Evolutionary conservation across 1,139 yeast species (phyloP), one percentile per base, ranked within the genome.

Genomic region (Candida tetrigidarum): DNA sequence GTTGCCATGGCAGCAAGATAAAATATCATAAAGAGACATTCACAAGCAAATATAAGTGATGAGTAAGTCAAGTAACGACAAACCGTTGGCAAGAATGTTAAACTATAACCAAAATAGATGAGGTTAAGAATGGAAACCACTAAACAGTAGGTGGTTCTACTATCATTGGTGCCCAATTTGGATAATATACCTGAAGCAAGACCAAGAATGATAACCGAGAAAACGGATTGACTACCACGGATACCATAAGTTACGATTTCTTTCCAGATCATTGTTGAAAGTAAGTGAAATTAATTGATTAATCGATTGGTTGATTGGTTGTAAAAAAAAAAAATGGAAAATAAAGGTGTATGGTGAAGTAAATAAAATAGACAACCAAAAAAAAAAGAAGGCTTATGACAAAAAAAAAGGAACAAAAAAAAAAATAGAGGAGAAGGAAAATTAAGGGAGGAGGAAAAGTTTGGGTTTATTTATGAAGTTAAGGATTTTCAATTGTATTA

Each of bases 1-100:
- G 55, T 41, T 5, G 62, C 69, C 53, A 63, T 59, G 3, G 56
- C 51, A n/a, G 62, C 58, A 44, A 54, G 63, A 64, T 60, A 63
- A 41, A 52, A 55, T 14, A 52, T 56, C 55, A 55, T 58, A 27
- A 67, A 50, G 1, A 66, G 33, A 5, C 45, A 11, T 44, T 69
- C 74, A 5, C 51, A 47, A n/a, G 57, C 44, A 3, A 60, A 46
- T 1, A 55, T 42, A 4, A 50, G 47, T 8, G 62, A 42, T 6
- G 56, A 49, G 3, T 58, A 57, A 14, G 62, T 37, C 8, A 47
- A 40, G 1, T 37, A 36, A 15, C 41, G 43, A 2, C 43, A 36
- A 3, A 34, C 14, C 12, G 54, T 54, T 7, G 59, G 46, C 2
- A 56, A 26, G 1, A 57, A 35, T 2, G 47, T 41, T 1, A 42